Evolutionary conservation across 2,329 filamentous ascomycete genomes (phyloP).

Genomic region (Neonectria magnoliae): DNA sequence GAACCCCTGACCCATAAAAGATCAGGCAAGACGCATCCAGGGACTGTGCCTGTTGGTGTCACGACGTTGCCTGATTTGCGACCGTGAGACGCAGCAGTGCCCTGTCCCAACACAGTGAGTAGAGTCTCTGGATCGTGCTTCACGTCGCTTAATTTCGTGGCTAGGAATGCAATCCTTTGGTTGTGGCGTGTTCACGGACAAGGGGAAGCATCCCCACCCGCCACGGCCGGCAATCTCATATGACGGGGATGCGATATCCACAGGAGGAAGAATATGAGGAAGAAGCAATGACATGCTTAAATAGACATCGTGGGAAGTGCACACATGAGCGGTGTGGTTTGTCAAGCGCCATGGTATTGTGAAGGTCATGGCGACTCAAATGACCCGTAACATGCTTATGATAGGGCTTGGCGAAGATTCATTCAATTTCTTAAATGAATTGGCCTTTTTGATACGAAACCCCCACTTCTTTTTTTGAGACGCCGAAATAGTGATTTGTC

Average conservation of each 20-base stretch:
- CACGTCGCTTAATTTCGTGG: background rate
- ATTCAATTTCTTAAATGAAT: background rate
- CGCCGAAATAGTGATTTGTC: too few species aligned
- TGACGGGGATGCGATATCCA: background rate
- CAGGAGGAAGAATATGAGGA: too few species aligned
- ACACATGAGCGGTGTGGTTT: background rate
- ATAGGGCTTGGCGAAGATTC: background rate
- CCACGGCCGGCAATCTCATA: background rate
- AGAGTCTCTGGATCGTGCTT: background rate
- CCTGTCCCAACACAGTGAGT: background rate
- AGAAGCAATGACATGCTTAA: constrained; percentile 5
- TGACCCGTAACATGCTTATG: background rate
- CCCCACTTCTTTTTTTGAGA: too few species aligned
- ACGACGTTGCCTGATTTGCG: background rate
- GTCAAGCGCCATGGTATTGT: background rate
- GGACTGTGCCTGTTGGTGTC: too few species aligned
- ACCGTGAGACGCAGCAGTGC: background rate
- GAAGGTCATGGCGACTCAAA: too few species aligned
- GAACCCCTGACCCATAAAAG: background rate
- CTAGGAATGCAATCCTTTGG: background rate
- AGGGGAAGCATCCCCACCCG: background rate
- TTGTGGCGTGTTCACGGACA: background rate
- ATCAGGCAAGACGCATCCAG: background rate
- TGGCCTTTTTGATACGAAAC: too few species aligned
- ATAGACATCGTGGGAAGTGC: background rate